Evolutionary conservation across 345 rosid genomes (phyloP), one percentile per base, ranked within the genome.

Genomic region (Carallia pectinifolia): DNA sequence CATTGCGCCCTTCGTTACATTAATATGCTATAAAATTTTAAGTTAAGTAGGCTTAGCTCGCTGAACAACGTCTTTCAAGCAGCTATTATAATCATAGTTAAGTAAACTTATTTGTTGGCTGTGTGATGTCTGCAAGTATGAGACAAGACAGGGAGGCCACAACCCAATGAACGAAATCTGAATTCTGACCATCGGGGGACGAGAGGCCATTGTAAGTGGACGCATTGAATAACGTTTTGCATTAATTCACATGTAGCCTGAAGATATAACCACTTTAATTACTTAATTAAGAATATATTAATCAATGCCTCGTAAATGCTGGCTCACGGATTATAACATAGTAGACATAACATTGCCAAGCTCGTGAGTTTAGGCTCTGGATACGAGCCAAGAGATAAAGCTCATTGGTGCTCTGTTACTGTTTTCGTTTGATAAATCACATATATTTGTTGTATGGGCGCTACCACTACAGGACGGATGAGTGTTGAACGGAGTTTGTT

Each of bases 141-240:
- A 60, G 58, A 70, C 65, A 67, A 61, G 62, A 74, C 61, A 71
- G 77, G 48, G 29, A 62, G 29, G 39, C 59, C 55, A 62, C 58
- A 19, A 27, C 23, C 58, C 13, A 55, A 23, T 7, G 31, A 62
- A 39, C 27, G 70, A 61, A 61, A 38, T 17, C 19, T 44, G 61
- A 78, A 80, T 74, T 50, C 48, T 67, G 61, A 58, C 53, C 27
- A 58, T 74, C 76, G 79, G 77, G 77, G 70, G 71, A 72, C 61
- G 70, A 33, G 15, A 70, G 79, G 78, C 61, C 81, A 58, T 47
- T 68, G 85, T 74, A 71, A 29, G 68, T 65, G 72, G 82, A 76
- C 79, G 48, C 76, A 53, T 52, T 40, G 68, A 52, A 60, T 33
- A 30, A 27, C 7, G 27, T 19, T 19, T n/a, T 54, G 12, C 58